Percentiles rank a stretch among this genome's conserved stretches.
These are phyloP conservation scores for Sclerotinia spermophila DNA, from an alignment of 2,329 filamentous ascomycete species.

Conservation along the genomic window DNA sequence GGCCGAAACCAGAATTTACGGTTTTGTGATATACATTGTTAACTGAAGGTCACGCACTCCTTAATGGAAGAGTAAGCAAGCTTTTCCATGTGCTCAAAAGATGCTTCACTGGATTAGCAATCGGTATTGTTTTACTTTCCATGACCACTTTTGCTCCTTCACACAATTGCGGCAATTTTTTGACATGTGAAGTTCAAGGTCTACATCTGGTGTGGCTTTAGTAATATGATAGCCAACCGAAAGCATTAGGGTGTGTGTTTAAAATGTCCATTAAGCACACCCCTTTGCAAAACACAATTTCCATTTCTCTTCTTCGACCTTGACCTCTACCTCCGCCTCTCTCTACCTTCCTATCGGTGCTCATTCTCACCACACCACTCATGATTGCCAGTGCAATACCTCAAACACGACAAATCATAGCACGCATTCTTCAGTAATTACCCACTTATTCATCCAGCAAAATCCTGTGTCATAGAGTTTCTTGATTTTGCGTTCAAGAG, in stretches of 20 bases:
- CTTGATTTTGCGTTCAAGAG: too few relatives aligned
- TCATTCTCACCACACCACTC: neutral
- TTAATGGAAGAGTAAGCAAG: neutral
- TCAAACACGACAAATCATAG: too few relatives aligned
- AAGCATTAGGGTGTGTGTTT: neutral
- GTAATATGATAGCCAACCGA: neutral
- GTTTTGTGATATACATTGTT: neutral
- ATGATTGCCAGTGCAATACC: too few relatives aligned
- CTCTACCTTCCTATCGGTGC: neutral
- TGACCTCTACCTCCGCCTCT: neutral
- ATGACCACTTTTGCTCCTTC: neutral
- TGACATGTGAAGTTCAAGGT: constrained; percentile 9
- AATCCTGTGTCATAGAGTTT: too few relatives aligned
- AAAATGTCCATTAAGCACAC: neutral
- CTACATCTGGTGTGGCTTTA: neutral
- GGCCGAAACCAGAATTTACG: constrained; percentile 11
- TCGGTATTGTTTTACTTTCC: neutral
- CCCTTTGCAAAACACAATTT: neutral
- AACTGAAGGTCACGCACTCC: neutral
- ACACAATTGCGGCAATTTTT: neutral
- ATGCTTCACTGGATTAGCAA: neutral
- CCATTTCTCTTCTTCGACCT: neutral
- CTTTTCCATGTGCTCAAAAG: neutral
- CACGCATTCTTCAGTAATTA: too few relatives aligned
- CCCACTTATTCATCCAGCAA: too few relatives aligned